Base-by-base conservation (phyloP, 768 basidiomycete genomes). In the Boletus tomentosulus region DNA sequence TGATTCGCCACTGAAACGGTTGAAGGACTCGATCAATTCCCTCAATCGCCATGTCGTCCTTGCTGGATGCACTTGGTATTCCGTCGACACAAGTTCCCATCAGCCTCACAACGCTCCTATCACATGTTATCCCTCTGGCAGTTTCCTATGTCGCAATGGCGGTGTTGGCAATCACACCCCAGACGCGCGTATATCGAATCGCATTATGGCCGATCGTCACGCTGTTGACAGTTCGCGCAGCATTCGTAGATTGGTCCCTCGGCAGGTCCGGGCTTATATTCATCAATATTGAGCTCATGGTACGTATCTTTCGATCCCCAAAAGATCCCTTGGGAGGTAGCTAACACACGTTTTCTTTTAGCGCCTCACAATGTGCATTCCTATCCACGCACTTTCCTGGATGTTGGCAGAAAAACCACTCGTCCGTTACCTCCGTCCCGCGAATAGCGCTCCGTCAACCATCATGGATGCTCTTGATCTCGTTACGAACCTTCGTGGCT, bases 201-300 rank as follows among this genome's bases (percentile, higher is more conserved):
- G 25, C 43, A 27, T 28, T 44, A 12, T 44, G 43, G 43, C 43
- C 43, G 7, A 7, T 44, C 12, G 43, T 44, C 25, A 44, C 43
- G 24, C 12, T 44, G 25, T 16, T 44, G 15, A 12, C 43, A 6
- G 3, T 15, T 12, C 43, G 43, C 31, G 31, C 11, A 30, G 28
- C 28, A 30, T 30, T 30, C 28, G 28, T 30, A 30, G 28, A 30
- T 30, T 30, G 28, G 28, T 30, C 28, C 28, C 8, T 30, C 28
- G 28, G 28, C 3, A 30, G 28, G 28, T 30, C 28, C 28, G 28
- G 9, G 28, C 9, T 30, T 1, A 7, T 30, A 30, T 30, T 30
- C 28, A 30, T 48, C 4, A 59, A 63, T 39, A 27, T 61, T 6
- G 49, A 57, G 7, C 47, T 55, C 10, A 30, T 46, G 51, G 62